Evolutionary conservation across 1,284 basidiomycete genomes (phyloP).

Genomic region (Ustilago shanxiensis): DNA sequence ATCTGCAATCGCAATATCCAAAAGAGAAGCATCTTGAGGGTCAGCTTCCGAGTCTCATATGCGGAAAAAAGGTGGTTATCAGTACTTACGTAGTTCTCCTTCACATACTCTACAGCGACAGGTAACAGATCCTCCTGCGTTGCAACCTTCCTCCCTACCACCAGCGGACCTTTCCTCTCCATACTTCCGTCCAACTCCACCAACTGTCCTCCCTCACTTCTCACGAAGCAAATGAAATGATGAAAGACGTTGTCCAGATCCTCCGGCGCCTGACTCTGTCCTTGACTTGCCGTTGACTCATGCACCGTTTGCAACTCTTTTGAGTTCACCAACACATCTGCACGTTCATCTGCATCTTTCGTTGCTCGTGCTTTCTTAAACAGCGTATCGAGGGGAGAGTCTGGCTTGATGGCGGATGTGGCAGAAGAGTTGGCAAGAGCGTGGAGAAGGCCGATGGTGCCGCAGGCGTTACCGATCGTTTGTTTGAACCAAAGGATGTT

Average conservation of each 20-base stretch:
- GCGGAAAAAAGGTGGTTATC: too few species aligned
- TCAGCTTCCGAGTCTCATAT: background rate
- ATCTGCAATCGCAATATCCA: constrained; percentile 43
- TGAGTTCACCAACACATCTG: constrained; percentile 42
- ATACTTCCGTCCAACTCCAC: constrained; percentile 65
- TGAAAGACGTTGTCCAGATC: constrained; percentile 64
- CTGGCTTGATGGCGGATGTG: constrained; percentile 34
- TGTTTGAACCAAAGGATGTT: constrained; percentile 66
- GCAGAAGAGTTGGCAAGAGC: constrained; percentile 65
- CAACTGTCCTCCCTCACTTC: constrained; percentile 53
- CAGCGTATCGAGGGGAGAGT: constrained; percentile 55
- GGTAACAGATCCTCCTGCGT: constrained; percentile 50
- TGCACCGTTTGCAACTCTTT: constrained; percentile 59
- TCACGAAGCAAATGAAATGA: constrained; percentile 69
- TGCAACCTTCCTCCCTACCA: constrained; percentile 44
- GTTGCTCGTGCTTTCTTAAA: constrained; percentile 52
- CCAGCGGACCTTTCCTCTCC: constrained; percentile 62
- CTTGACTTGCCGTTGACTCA: constrained; percentile 55
- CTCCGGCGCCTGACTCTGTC: constrained; percentile 64
- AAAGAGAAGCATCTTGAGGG: background rate
- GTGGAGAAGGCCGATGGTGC: constrained; percentile 69
- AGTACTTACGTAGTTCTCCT: constrained; percentile 59
- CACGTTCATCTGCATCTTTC: constrained; percentile 28
- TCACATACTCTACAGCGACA: constrained; percentile 55
- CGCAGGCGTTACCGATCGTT: constrained; percentile 70